Percentiles rank a stretch among this genome's conserved stretches.
These are phyloP conservation scores for Heliosperma pusillum DNA, from an alignment of 148 eudicot species.

Conservation along the genomic window DNA sequence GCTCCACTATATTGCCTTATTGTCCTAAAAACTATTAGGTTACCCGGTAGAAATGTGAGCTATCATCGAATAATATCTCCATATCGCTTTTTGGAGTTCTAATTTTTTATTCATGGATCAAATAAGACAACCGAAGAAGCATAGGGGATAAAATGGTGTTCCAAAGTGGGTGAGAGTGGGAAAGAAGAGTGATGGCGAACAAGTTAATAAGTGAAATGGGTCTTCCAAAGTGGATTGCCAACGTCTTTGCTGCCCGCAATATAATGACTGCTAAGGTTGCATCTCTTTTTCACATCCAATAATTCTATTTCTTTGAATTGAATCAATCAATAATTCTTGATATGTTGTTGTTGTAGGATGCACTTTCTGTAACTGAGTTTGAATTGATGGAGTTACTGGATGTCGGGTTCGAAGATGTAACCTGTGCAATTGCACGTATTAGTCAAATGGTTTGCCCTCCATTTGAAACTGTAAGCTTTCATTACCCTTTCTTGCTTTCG, in stretches of 20 bases:
- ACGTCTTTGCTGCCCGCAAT: slow-evolving; percentile 81
- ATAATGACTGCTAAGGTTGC: slow-evolving; percentile 66
- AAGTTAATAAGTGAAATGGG: slow-evolving; percentile 65
- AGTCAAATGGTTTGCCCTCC: slow-evolving; percentile 70
- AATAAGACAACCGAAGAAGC: no score
- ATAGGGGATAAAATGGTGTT: no score
- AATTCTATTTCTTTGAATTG: background rate
- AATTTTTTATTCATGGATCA: no score
- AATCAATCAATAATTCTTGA: background rate
- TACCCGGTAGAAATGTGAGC: no score
- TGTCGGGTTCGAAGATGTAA: slow-evolving; percentile 62
- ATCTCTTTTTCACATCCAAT: background rate
- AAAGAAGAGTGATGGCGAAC: slow-evolving; percentile 64
- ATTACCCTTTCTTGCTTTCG: background rate
- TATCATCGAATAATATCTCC: no score
- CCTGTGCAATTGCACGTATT: slow-evolving; percentile 47
- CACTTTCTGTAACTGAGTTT: slow-evolving; percentile 71
- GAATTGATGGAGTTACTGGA: slow-evolving; percentile 89
- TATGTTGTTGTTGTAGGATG: slow-evolving; percentile 47
- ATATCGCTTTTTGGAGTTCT: no score
- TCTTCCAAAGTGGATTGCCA: slow-evolving; percentile 63
- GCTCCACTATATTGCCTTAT: no score
- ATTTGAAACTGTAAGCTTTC: slow-evolving; percentile 56
- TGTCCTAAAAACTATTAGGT: no score
- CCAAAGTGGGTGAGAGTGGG: background rate